These are phyloP conservation scores for Corchorus olitorius DNA, from an alignment of 345 rosid genomes.

Conservation along the genomic window DNA sequence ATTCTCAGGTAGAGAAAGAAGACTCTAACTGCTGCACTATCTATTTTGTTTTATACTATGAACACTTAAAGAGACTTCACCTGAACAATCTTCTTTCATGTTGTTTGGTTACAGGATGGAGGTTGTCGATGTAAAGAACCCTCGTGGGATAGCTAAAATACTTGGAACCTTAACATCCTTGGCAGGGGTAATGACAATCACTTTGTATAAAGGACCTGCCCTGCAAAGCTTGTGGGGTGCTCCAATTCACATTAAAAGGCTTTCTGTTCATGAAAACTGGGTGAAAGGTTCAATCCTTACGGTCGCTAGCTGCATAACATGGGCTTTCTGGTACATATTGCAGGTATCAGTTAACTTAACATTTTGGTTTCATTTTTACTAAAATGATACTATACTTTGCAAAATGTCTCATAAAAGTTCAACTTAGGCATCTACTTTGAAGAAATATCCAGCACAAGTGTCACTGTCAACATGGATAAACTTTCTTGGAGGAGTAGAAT, in stretches of 20 bases:
- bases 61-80: not conserved
- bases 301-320: slow-evolving; percentile 57
- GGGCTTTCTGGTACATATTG: slow-evolving; percentile 63
- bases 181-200: slow-evolving; percentile 53
- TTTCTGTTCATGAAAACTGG: slow-evolving; percentile 48
- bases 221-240: slow-evolving; percentile 40
- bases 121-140: slow-evolving; percentile 45
- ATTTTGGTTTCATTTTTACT: not conserved
- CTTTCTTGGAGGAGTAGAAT: slow-evolving; percentile 54
- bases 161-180: slow-evolving; percentile 53
- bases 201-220: slow-evolving; percentile 54
- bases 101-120: slow-evolving; percentile 44
- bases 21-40: no score
- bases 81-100: not conserved
- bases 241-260: slow-evolving; percentile 37
- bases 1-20: slow-evolving; percentile 35
- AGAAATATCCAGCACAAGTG: slow-evolving; percentile 58
- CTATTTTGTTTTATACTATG: not conserved
- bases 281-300: slow-evolving; percentile 55
- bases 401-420: not conserved
- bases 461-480: slow-evolving; percentile 67
- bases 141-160: slow-evolving; percentile 57
- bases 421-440: slow-evolving; percentile 48
- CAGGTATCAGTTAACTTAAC: slow-evolving; percentile 39
- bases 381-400: no score